phyloP scores from a whole-genome alignment of 1,284 basidiomycete genomes.

The Rhodotorula sp. region DNA sequence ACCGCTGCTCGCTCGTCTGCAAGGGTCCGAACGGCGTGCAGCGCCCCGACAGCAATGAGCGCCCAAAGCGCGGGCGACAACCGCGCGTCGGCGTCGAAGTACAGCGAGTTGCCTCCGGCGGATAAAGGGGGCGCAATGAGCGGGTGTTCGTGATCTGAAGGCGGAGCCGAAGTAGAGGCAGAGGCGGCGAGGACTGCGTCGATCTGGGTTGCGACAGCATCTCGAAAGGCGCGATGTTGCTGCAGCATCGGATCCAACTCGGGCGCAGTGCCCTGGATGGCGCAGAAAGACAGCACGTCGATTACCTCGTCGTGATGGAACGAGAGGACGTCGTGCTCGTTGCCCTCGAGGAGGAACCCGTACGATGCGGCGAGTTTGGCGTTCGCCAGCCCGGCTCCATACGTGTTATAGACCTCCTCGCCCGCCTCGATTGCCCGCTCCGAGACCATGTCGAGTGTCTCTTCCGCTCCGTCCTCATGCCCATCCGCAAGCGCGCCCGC shows the following conservation, averaged over 20 bases:
- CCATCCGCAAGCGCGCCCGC: background rate
- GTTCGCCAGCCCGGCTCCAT: slow-evolving; percentile 63
- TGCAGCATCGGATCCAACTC: too few species aligned
- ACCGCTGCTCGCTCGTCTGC: too few species aligned
- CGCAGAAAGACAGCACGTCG: too few species aligned
- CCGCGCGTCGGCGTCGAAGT: slow-evolving; percentile 41
- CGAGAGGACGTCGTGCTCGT: slow-evolving; percentile 20
- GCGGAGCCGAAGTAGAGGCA: background rate
- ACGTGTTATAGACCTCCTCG: slow-evolving; percentile 80
- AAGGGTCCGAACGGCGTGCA: background rate
- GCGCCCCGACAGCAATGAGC: slow-evolving; percentile 6
- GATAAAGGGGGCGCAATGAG: background rate
- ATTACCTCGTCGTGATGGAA: background rate
- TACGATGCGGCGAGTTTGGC: slow-evolving; percentile 70
- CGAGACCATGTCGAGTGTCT: slow-evolving; percentile 51
- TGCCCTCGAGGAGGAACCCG: slow-evolving; percentile 61
- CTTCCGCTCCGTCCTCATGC: slow-evolving; percentile 18
- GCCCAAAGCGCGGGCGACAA: slow-evolving; percentile 24
- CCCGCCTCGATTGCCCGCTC: slow-evolving; percentile 47
- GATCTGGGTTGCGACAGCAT: background rate
- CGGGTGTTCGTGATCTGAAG: background rate
- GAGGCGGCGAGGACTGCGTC: background rate
- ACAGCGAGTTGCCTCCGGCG: too few species aligned
- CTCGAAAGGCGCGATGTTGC: background rate
- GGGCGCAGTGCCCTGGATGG: too few species aligned